Conservation (phyloP, 140 eudicot genomes). For the Cichorium intybus region DNA sequence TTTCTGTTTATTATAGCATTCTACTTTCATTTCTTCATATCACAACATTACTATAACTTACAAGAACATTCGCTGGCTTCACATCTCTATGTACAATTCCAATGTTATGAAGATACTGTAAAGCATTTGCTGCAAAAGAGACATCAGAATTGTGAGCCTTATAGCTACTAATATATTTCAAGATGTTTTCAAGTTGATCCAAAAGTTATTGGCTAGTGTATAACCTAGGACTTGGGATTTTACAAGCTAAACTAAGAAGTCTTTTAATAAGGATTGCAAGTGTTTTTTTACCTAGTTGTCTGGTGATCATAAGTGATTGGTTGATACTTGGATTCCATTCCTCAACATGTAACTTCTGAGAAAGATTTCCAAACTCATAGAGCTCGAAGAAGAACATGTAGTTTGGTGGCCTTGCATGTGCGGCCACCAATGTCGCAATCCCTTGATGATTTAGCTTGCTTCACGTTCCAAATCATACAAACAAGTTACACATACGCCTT, state of each 20-base stretch:
- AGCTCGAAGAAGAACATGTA: conserved; percentile 88
- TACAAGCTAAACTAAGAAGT: background rate
- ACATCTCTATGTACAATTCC: conserved; percentile 98
- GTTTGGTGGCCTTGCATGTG: conserved; percentile 90
- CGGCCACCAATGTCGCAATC: conserved; percentile 72
- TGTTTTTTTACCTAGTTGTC: conserved; percentile 59
- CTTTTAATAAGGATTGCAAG: background rate
- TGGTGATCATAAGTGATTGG: conserved; percentile 46
- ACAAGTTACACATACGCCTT: conserved; percentile 14
- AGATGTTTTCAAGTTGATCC: too few relatives aligned
- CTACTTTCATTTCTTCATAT: background rate
- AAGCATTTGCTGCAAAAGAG: conserved; percentile 72
- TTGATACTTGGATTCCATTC: conserved; percentile 73
- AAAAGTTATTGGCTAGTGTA: too few relatives aligned
- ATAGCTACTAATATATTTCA: too few relatives aligned
- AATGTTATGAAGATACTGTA: conserved; percentile 84
- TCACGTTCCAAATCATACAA: conserved; percentile 23
- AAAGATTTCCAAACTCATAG: conserved; percentile 74
- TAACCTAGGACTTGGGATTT: too few relatives aligned
- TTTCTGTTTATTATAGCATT: background rate
- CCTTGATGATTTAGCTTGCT: conserved; percentile 94
- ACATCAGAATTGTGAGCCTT: too few relatives aligned
- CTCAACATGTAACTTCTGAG: conserved; percentile 78
- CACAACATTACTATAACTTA: conserved; percentile 34
- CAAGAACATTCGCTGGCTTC: conserved; percentile 97